These are phyloP conservation scores for Trichosporon faecale DNA, from an alignment of 1,284 basidiomycete species.

Conservation along the genomic window DNA sequence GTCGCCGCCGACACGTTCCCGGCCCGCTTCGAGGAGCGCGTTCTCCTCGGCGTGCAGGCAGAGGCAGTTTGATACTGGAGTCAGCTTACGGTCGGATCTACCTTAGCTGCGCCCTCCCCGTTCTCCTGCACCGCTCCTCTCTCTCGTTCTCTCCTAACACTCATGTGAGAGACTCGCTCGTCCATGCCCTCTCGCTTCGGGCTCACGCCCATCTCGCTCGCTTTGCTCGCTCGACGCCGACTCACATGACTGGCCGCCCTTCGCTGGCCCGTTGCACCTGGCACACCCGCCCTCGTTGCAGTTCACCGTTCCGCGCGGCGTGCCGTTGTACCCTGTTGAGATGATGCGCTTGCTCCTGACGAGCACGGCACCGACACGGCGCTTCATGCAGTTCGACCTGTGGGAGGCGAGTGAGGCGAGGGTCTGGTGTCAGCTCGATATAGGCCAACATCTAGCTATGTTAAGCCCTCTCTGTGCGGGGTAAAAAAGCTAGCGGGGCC, in stretches of 20 bases:
- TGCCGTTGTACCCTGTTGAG: slow-evolving; percentile 98
- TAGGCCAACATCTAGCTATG: no score
- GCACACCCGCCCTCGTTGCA: slow-evolving; percentile 83
- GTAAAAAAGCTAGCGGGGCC: background rate
- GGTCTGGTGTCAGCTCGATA: slow-evolving; percentile 56
- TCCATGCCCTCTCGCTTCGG: background rate
- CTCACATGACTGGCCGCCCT: slow-evolving; percentile 57
- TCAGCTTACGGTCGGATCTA: background rate
- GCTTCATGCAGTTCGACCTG: slow-evolving; percentile 95
- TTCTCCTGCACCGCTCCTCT: no score
- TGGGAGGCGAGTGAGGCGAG: slow-evolving; percentile 81
- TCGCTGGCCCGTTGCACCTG: slow-evolving; percentile 66
- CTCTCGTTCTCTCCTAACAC: no score
- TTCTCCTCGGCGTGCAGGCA: slow-evolving; percentile 99
- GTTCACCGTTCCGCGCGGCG: slow-evolving; percentile 80
- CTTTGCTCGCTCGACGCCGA: slow-evolving; percentile 11
- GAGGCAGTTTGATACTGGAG: slow-evolving; percentile 63
- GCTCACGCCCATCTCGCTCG: background rate
- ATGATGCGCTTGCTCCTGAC: slow-evolving; percentile 79
- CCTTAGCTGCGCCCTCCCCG: no score
- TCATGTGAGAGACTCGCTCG: no score
- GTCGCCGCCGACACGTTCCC: slow-evolving; percentile 75
- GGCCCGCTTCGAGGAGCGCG: slow-evolving; percentile 86
- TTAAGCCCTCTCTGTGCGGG: no score
- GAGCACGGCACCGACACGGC: slow-evolving; percentile 87